Evolutionary conservation across 495 filamentous ascomycete genomes (phyloP).

Genomic region (Penicillium goetzii): DNA sequence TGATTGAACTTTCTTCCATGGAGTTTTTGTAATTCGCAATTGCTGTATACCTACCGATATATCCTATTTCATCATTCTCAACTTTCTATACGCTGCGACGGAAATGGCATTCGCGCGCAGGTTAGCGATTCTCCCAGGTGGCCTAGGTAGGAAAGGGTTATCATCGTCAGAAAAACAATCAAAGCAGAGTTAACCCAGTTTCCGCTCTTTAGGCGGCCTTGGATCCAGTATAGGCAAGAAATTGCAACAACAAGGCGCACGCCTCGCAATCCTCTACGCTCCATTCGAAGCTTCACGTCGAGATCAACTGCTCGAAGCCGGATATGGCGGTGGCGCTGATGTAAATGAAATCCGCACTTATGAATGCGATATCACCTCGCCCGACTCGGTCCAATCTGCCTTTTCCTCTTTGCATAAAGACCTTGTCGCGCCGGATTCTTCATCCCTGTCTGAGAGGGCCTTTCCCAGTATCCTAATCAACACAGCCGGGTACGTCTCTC

Average conservation of each 20-base stretch:
- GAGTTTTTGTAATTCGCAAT: too few relatives aligned
- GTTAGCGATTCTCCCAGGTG: constrained; percentile 45
- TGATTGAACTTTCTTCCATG: not conserved
- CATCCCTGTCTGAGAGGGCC: constrained; percentile 14
- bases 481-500: constrained; percentile 48
- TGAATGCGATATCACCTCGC: constrained; percentile 48
- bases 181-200: constrained; percentile 11
- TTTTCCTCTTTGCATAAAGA: constrained; percentile 33
- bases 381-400: constrained; percentile 40
- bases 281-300: constrained; percentile 44
- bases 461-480: constrained; percentile 48
- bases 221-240: constrained; percentile 47
- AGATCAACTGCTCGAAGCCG: constrained; percentile 38
- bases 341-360: constrained; percentile 38
- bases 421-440: constrained; percentile 21
- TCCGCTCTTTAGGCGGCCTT: constrained; percentile 36
- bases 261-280: constrained; percentile 45
- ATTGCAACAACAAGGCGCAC: constrained; percentile 40
- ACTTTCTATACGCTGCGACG: not conserved
- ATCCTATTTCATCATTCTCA: too few relatives aligned
- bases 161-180: not conserved
- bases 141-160: constrained; percentile 36
- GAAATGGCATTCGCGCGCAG: constrained; percentile 41
- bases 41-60: not conserved
- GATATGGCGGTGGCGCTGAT: constrained; percentile 30